Evolutionary conservation across 129 eudicot species (phyloP), one percentile per base, ranked within the genome.

Genomic region (Heracleum sosnowskyi): DNA sequence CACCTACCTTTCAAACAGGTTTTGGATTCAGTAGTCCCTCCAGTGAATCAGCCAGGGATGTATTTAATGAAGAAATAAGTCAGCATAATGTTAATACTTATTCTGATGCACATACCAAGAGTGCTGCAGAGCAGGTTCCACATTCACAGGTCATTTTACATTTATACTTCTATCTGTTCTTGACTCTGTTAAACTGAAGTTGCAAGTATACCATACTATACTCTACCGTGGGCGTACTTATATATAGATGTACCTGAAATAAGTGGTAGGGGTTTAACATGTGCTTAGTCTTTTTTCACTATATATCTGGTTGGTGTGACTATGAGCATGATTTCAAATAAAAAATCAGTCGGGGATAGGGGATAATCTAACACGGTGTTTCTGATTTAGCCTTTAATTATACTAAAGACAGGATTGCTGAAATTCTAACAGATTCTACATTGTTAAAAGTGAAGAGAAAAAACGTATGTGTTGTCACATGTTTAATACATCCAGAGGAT

Each of bases 11-110:
- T 49, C 90, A 81, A 78, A 87, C 76, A 79, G 91, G 84, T 45
- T n/a, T 40, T 82, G 90, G 93, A 73, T 76, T 79, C 44, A 76
- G 83, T 73, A 91, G 97, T 83, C 93, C 93, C 45, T 74, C 80
- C 45, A 77, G 74, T 74, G 87, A 86, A 78, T 78, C 84, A 15
- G 82, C 96, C 29, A 81, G 84, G 76, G 83, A 88, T 74, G 75
- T 70, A 77, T 82, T 82, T 13, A 60, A 37, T 73, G 86, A 82
- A 82, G 85, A 72, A 82, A 42, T 81, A 20, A 87, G 57, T 28
- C 81, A 79, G 31, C 78, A 64, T 63, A 81, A 77, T 72, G 69
- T 66, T 68, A 51, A 42, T 34, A 57, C 86, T 71, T 64, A 62
- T 18, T 31, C 79, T 3, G 88, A 86, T 41, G 64, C 75, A 74